These are phyloP conservation scores for Heritiera fomes DNA, from an alignment of 345 rosid genomes.

Conservation along the genomic window DNA sequence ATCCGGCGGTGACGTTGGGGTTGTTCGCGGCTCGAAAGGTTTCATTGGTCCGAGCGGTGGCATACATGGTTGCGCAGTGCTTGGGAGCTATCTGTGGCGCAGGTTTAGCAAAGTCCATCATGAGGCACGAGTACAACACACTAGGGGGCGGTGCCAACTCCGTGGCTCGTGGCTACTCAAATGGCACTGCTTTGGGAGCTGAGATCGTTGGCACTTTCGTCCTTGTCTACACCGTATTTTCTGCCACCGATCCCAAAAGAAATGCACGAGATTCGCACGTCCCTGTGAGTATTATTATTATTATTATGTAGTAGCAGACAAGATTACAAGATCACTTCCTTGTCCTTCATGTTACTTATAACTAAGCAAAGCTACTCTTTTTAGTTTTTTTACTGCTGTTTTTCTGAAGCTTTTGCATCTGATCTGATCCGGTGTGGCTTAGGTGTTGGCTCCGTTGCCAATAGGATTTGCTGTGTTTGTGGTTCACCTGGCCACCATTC, in stretches of 20 bases:
- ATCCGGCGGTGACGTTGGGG: conserved; percentile 32
- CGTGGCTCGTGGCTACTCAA: conserved; percentile 50
- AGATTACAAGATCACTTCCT: neutral
- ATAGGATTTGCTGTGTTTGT: conserved; percentile 42
- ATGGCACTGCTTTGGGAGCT: conserved; percentile 52
- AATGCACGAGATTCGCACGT: conserved; percentile 58
- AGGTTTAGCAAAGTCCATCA: conserved; percentile 54
- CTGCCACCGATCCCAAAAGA: conserved; percentile 67
- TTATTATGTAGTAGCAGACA: neutral
- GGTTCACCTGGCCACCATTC: conserved; percentile 40
- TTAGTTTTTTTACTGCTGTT: neutral
- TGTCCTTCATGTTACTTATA: neutral
- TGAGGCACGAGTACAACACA: conserved; percentile 22
- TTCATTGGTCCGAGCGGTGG: conserved; percentile 47
- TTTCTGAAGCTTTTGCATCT: conserved; percentile 1
- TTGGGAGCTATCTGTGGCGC: conserved; percentile 61
- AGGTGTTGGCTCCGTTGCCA: conserved; percentile 42
- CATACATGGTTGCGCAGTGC: conserved; percentile 61
- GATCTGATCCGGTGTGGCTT: neutral
- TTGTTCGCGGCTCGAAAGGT: conserved; percentile 53
- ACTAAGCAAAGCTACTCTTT: neutral
- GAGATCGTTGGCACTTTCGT: conserved; percentile 59
- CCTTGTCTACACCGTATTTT: conserved; percentile 25
- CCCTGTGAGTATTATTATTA: conserved; percentile 33
- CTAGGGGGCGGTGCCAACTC: conserved; percentile 54